Conservation (phyloP, 257 asterid genomes). For the Cruciata laevipes region DNA sequence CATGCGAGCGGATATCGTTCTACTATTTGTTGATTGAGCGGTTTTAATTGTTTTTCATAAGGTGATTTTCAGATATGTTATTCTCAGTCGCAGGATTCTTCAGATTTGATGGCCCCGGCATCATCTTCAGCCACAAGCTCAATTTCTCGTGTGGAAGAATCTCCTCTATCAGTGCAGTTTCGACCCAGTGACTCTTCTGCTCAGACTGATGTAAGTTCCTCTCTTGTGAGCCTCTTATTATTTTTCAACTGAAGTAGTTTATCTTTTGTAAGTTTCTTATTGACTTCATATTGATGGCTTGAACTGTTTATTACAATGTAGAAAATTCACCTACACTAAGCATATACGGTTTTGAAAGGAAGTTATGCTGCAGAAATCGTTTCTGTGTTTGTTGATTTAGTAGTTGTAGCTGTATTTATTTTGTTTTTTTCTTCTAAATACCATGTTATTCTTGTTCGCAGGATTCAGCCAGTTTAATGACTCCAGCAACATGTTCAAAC, state of each 20-base stretch:
- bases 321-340: too few species aligned
- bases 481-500: conserved; percentile 15
- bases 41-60: not conserved
- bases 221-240: not conserved
- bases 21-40: not conserved
- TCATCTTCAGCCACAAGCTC: not conserved
- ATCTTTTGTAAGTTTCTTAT: too few species aligned
- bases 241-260: not conserved
- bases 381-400: not conserved
- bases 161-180: not conserved
- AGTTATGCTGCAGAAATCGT: not conserved
- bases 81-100: conserved; percentile 23
- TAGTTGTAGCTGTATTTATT: not conserved
- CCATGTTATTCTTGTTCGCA: conserved; percentile 11
- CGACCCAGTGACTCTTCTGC: not conserved
- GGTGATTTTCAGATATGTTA: not conserved
- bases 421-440: not conserved
- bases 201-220: not conserved
- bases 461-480: conserved; percentile 15
- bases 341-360: not conserved
- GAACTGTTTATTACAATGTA: too few species aligned
- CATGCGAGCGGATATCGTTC: not conserved
- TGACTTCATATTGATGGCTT: not conserved
- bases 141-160: not conserved
- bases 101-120: not conserved